Percentiles rank a stretch among this genome's conserved stretches.
phyloP scores from a whole-genome alignment of 2,329 filamentous ascomycete species.

The Byssothecium circinans region DNA sequence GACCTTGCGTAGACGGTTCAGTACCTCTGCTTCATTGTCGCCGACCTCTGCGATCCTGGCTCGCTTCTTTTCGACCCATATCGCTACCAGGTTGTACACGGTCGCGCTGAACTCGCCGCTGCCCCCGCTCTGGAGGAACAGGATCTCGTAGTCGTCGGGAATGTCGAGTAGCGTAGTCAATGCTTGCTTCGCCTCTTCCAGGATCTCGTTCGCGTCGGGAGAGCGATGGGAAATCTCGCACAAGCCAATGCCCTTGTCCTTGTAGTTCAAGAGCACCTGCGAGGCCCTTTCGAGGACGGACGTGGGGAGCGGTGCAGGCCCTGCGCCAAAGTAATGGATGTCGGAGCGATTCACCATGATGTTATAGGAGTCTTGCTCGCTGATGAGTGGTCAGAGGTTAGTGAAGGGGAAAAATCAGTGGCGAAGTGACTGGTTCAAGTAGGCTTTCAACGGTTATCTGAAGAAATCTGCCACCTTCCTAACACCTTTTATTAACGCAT shows the following conservation, averaged over 20 bases:
- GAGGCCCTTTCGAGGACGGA: constrained; percentile 76
- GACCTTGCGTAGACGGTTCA: constrained; percentile 63
- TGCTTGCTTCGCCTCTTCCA: constrained; percentile 75
- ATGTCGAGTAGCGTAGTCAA: constrained; percentile 76
- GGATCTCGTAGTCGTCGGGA: constrained; percentile 80
- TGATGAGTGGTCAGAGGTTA: neutral
- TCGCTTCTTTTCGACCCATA: constrained; percentile 76
- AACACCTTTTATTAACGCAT: too few relatives aligned
- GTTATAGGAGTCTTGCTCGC: constrained; percentile 5
- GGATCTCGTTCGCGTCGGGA: constrained; percentile 72
- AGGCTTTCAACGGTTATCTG: too few relatives aligned
- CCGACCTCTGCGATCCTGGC: constrained; percentile 61
- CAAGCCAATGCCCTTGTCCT: constrained; percentile 78
- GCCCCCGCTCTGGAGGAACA: constrained; percentile 87
- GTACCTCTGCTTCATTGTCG: constrained; percentile 58
- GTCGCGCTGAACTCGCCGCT: constrained; percentile 82
- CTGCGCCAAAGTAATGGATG: constrained; percentile 85
- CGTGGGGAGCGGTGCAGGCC: constrained; percentile 84
- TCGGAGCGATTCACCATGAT: constrained; percentile 72
- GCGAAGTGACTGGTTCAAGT: too few relatives aligned
- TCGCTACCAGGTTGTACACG: constrained; percentile 79
- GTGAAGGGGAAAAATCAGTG: neutral
- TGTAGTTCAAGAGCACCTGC: constrained; percentile 76
- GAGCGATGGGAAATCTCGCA: constrained; percentile 92
- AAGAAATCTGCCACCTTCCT: too few relatives aligned